Conservation (phyloP, 495 filamentous ascomycete genomes). For the Cenococcum geophilum region DNA sequence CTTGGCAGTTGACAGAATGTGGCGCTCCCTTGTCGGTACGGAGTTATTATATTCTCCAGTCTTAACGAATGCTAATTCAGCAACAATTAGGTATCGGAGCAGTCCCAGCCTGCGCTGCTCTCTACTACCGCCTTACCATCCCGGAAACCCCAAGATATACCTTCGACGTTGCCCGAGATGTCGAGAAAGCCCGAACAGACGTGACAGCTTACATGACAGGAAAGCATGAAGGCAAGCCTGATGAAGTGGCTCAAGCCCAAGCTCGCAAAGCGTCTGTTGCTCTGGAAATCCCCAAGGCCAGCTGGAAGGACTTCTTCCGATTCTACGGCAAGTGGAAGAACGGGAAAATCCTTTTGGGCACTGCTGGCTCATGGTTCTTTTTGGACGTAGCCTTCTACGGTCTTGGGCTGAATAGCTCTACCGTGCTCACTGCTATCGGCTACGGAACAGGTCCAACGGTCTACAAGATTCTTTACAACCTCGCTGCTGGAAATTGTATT, state of each 20-base stretch:
- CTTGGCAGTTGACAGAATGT: constrained; percentile 81
- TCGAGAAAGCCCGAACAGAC: constrained; percentile 61
- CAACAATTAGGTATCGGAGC: constrained; percentile 49
- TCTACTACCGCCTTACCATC: constrained; percentile 85
- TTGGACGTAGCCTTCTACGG: constrained; percentile 77
- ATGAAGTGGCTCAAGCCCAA: constrained; percentile 53
- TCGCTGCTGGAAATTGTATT: constrained; percentile 68
- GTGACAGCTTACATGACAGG: constrained; percentile 46
- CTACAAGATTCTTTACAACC: constrained; percentile 62
- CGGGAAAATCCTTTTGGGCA: constrained; percentile 64
- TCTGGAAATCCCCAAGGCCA: constrained; percentile 55
- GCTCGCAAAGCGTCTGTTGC: constrained; percentile 44
- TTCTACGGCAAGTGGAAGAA: constrained; percentile 64
- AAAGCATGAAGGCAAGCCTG: constrained; percentile 50
- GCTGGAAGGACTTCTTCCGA: constrained; percentile 55
- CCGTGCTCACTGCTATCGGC: constrained; percentile 58
- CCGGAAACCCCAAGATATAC: constrained; percentile 79
- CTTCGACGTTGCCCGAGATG: constrained; percentile 70
- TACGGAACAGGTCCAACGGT: constrained; percentile 52
- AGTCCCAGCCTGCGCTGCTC: constrained; percentile 70
- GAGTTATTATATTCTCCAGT: not conserved
- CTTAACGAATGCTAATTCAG: not conserved
- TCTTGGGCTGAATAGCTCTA: constrained; percentile 63
- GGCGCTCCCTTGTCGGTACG: constrained; percentile 64
- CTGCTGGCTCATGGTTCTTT: constrained; percentile 77